Evolutionary conservation across 2,329 filamentous ascomycete species (phyloP), one percentile per base, ranked within the genome.

Genomic region (Penicillium aurantiogriseum): DNA sequence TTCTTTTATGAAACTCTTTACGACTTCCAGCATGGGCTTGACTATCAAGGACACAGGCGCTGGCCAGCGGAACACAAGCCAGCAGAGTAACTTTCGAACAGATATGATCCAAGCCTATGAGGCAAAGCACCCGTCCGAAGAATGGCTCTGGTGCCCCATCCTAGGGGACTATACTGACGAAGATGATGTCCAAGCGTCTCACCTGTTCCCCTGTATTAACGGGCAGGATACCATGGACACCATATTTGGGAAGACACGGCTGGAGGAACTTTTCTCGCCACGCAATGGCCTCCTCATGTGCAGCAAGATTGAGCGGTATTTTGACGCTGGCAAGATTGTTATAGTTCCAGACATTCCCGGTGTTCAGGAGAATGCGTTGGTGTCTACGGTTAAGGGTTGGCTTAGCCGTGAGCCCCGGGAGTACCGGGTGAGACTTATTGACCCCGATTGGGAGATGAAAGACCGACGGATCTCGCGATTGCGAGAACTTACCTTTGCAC

Each of bases 191-290:
- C n/a, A 19, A n/a, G 54, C 49, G 49, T 51, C 61, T 3, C 57
- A 64, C 23, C 43, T 67, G 4, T 66, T 63, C 40, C 33, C 59
- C 2, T 56, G 48, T 35, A 62, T 53, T 40, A 55, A 65, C 33
- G 61, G 57, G 1, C 58, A 66, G 40, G 56, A 51, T 9, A 53
- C 48, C 1, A 66, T 66, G 60, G 60, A 65, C 44, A 51, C 60
- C 3, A 65, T 66, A 3, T 66, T 66, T 40, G 61, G 65, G 1
- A 43, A 54, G 39, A 46, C 25, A 6, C 33, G 53, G 5, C 25
- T 40, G 10, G 51, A 54, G 1, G 64, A 68, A 29, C 51, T 63
- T 3, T 65, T 66, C 43, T 63, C 58, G 13, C 19, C 21, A 4
- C 33, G 46, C 25, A 27, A 27, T 27, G 25, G 25, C 25, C 25